Evolutionary conservation across 1,284 basidiomycete genomes (phyloP), one percentile per base, ranked within the genome.

Genomic region (Leccinum subspadiceum): DNA sequence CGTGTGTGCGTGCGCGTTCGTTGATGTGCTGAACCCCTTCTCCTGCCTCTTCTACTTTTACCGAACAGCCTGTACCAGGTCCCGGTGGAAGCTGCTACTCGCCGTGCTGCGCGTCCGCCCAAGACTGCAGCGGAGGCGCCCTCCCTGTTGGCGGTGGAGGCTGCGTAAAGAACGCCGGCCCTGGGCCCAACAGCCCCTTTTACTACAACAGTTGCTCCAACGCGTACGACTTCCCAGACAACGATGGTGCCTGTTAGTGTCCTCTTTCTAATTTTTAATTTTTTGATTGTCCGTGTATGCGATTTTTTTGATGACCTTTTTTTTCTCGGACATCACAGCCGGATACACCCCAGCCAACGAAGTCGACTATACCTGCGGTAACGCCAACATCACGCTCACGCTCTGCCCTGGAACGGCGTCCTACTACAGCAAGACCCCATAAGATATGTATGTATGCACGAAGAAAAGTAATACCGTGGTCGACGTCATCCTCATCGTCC

Each of bases 391-490:
- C 29, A 65, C 63, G 5, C 60, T 70, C 24, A 69, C 67, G 31
- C 64, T 69, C 52, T 69, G 68, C 52, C 62, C 67, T 5, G 63
- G 64, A 13, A 64, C 62, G 2, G 63, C 70, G 8, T 70, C 71
- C 12, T 8, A 66, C 56, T 49, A 49, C 22, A 44, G 41, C 41
- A 44, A 44, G 41, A 44, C 10, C 17, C n/a, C 41, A 44, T 44
- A 44, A 44, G 10, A 20, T 44, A 20, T 20, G 10, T 17, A 20
- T 20, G n/a, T 41, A 41, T 41, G n/a, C 9, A 17, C 39, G 9
- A 41, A 41, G 39, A 41, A 17, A 5, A 33, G 5, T 26, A 17
- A 46, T 24, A 41, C n/a, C 39, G 39, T 41, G 39, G 39, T 41
- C n/a, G 39, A 5, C 39, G 12, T 7, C 20, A 24, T 48, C 46